Percentiles rank a stretch among this genome's conserved stretches.
These are phyloP conservation scores for Exophiala alcalophila DNA, from an alignment of 2,329 filamentous ascomycete species.

Conservation along the genomic window DNA sequence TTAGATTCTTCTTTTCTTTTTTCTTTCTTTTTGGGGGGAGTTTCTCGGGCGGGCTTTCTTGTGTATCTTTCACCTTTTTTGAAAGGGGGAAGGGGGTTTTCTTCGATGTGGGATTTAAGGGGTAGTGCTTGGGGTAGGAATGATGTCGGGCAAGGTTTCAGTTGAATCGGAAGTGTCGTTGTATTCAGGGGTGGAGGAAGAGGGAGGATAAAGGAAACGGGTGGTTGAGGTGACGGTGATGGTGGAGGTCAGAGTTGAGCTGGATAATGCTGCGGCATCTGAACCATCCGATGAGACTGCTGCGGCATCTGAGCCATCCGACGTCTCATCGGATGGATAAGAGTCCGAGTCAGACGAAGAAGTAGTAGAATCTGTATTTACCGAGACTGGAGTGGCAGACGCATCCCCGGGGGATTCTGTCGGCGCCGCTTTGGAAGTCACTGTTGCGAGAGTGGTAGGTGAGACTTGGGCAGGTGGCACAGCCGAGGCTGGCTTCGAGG, in stretches of 20 bases:
- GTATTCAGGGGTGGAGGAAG: neutral
- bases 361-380: slow-evolving; percentile 17
- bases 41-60: too few species aligned
- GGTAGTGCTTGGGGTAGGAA: too few species aligned
- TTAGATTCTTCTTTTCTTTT: too few species aligned
- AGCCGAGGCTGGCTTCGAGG: neutral
- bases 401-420: slow-evolving; percentile 1
- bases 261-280: slow-evolving; percentile 9
- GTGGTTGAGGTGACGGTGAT: neutral
- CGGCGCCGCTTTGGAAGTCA: slow-evolving; percentile 9
- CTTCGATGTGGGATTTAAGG: too few species aligned
- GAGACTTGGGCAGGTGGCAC: slow-evolving; percentile 1
- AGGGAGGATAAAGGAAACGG: slow-evolving; percentile 1
- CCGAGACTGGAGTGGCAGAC: slow-evolving; percentile 12
- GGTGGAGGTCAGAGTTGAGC: neutral
- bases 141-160: neutral
- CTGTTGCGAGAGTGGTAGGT: slow-evolving; percentile 17
- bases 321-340: neutral
- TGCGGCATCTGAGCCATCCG: slow-evolving; percentile 8
- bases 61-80: too few species aligned
- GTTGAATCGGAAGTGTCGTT: neutral
- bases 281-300: slow-evolving; percentile 8
- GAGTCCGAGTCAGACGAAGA: slow-evolving; percentile 7
- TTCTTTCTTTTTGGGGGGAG: too few species aligned
- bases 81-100: too few species aligned